These are phyloP conservation scores for Juglanconis sp. DNA, from an alignment of 2,329 filamentous ascomycete species.

Conservation along the genomic window DNA sequence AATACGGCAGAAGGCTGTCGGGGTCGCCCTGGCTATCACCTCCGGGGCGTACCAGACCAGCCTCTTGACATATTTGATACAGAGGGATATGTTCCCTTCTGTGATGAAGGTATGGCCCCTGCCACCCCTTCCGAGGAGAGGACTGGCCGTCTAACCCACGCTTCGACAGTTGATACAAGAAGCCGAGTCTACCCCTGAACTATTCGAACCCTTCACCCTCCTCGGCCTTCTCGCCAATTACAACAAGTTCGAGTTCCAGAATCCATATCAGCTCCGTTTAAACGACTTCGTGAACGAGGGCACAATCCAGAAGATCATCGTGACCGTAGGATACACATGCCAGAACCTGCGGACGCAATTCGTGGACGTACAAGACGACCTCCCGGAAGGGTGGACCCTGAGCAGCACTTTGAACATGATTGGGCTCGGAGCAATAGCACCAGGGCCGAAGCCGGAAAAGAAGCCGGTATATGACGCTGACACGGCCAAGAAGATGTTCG, in stretches of 20 bases:
- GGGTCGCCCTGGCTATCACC: conserved; percentile 77
- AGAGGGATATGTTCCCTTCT: conserved; percentile 88
- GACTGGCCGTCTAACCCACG: conserved; percentile 3
- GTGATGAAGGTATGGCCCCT: conserved; percentile 74
- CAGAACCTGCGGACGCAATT: conserved; percentile 69
- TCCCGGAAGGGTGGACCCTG: conserved; percentile 85
- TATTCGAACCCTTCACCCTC: conserved; percentile 74
- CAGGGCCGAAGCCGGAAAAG: conserved; percentile 62
- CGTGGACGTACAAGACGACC: conserved; percentile 81
- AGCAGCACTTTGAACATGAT: conserved; percentile 79
- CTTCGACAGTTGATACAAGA: conserved; percentile 72
- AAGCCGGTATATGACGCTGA: conserved; percentile 67
- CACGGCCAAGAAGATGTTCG: conserved; percentile 77
- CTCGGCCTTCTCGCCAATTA: conserved; percentile 91
- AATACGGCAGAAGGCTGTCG: conserved; percentile 74
- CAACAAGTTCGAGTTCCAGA: conserved; percentile 99
- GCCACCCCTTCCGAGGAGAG: neutral
- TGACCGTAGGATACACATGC: conserved; percentile 72
- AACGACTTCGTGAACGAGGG: conserved; percentile 94
- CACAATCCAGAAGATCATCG: conserved; percentile 78
- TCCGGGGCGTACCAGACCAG: conserved; percentile 96
- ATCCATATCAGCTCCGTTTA: conserved; percentile 86
- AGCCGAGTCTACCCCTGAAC: conserved; percentile 59
- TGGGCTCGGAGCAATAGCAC: conserved; percentile 72
- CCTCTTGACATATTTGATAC: conserved; percentile 89